Base-by-base conservation (phyloP, 2,329 filamentous ascomycete genomes). In the Aplosporella prunicola region DNA sequence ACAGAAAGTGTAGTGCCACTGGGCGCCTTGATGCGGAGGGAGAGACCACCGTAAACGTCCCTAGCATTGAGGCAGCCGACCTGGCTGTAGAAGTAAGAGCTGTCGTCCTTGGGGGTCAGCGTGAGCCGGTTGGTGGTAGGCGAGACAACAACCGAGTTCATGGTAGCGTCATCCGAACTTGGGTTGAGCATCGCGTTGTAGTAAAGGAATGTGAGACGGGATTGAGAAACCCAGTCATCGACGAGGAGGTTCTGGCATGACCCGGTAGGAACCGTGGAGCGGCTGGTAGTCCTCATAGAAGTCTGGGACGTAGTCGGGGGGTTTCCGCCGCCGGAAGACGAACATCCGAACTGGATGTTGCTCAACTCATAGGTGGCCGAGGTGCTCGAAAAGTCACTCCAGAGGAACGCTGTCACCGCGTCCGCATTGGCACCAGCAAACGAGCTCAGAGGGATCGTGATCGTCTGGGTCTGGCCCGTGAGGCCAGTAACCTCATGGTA, bases 211-310 rank as follows among this genome's bases (percentile, higher is more conserved):
- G 70, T 74, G 35, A 78, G 54, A 20, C 74, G 71, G 5, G 74
- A 78, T 50, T 78, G 74, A 7, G 74, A 78, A 37, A 63, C 64
- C 66, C 71, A 78, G 57, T 78, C 74, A 44, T 78, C 74, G 37
- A 78, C 63, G 17, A 74, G 50, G 5, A 72, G 53, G 23, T 59
- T 51, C 9, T 57, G 53, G 48, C 69, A 73, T 14, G 56, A 53
- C 26, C 57, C 58, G 31, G 52, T 44, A 4, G 47, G 40, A 9
- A 40, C 14, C 31, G 47, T 29, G 17, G 37, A 30, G 4, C 13
- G 18, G 23, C 46, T 43, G 6, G 44, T 43, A 14, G 13, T 3
- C 10, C 9, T 18, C 5, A 16, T 13, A 23, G 14, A 13, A n/a
- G 25, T 24, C 17, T 28, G 32, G 24, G 36, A 39, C n/a, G 36